phyloP scores from a whole-genome alignment of 2,329 filamentous ascomycete genomes.

The Fragosphaeria purpurea region DNA sequence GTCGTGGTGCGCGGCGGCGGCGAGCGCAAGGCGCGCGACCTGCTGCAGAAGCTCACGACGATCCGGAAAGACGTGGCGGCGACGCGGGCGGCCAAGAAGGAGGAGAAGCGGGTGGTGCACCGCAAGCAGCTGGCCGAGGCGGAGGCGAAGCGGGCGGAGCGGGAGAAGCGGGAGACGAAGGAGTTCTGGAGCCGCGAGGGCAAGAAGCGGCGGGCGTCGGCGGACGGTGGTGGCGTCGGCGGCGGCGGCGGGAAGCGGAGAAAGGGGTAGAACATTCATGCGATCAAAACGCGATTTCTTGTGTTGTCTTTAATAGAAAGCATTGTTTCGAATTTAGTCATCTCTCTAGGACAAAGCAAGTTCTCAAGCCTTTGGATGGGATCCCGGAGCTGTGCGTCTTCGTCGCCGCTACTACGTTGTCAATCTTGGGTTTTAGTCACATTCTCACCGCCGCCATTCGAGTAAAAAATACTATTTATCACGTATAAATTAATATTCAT shows the following conservation, averaged over 20 bases:
- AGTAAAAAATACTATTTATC: no score
- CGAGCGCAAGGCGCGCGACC: constrained; percentile 76
- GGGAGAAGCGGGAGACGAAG: constrained; percentile 84
- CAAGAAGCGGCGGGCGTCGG: constrained; percentile 48
- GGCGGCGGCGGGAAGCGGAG: constrained; percentile 30
- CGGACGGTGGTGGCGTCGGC: constrained; percentile 24
- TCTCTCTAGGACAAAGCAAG: no score
- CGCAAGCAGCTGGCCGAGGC: constrained; percentile 73
- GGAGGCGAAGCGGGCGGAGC: constrained; percentile 71
- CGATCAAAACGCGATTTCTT: no score
- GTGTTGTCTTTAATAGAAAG: no score
- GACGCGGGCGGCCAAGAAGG: constrained; percentile 76
- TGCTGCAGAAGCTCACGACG: constrained; percentile 89
- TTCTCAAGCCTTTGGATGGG: no score
- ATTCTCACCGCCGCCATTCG: no score
- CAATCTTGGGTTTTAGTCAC: no score
- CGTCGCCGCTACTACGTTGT: no score
- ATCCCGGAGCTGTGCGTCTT: no score
- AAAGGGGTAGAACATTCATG: constrained; percentile 9
- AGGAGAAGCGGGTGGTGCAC: constrained; percentile 72
- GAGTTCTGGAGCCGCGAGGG: constrained; percentile 92
- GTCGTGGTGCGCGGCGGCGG: constrained; percentile 72
- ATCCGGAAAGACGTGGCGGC: constrained; percentile 83
- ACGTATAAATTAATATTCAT: no score
- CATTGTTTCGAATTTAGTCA: no score